These are phyloP conservation scores for Calonectria ilicicola DNA, from an alignment of 2,329 filamentous ascomycete species.

Conservation along the genomic window DNA sequence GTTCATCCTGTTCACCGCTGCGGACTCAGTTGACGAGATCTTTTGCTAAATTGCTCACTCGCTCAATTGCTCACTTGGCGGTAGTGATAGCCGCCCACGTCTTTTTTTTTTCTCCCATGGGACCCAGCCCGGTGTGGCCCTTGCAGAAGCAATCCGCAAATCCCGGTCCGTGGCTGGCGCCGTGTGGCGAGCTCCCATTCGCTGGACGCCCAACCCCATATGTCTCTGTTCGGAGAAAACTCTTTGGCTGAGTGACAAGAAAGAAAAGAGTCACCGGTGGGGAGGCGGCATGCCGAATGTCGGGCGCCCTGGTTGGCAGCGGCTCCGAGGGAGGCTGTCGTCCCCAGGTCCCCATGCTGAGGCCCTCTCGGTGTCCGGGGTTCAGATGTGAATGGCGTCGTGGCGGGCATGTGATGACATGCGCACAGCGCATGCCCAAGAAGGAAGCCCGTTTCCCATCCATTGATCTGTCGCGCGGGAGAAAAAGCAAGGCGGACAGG, in stretches of 20 bases:
- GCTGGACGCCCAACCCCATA: conserved; percentile 27
- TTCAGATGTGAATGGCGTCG: conserved; percentile 19
- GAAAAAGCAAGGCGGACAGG: background rate
- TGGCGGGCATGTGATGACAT: conserved; percentile 10
- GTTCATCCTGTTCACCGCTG: conserved; percentile 22
- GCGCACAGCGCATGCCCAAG: background rate
- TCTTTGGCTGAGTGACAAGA: conserved; percentile 12
- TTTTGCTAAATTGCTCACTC: conserved; percentile 8
- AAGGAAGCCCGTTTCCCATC: background rate
- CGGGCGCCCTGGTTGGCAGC: conserved; percentile 31
- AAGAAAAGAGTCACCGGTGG: conserved; percentile 18
- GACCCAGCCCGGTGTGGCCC: conserved; percentile 22
- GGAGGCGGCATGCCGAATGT: conserved; percentile 22
- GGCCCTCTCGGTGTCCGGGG: conserved; percentile 30
- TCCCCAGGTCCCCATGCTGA: conserved; percentile 13
- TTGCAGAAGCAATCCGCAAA: conserved; percentile 28
- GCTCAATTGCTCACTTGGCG: conserved; percentile 10
- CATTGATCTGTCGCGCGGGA: background rate
- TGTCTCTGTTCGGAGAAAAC: conserved; percentile 9
- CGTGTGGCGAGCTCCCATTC: conserved; percentile 43
- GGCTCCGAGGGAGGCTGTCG: background rate
- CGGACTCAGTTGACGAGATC: background rate
- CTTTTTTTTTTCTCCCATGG: background rate
- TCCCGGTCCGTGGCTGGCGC: conserved; percentile 35
- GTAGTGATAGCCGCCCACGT: conserved; percentile 10